Evolutionary conservation across 805 yeast species (phyloP).

Genomic region (Vanderwaltozyma polyspora): DNA sequence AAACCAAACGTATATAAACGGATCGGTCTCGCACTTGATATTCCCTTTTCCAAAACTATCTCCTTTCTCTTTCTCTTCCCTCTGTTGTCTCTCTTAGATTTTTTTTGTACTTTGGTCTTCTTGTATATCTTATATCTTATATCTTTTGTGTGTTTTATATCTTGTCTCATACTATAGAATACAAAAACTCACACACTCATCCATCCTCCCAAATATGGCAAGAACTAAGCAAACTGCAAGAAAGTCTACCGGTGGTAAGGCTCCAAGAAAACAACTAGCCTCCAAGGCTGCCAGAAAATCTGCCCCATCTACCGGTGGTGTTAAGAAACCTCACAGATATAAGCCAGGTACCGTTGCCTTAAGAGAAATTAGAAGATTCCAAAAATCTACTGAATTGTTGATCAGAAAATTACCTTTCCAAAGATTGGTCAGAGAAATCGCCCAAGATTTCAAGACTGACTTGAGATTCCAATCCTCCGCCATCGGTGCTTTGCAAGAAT

Average conservation of each 20-base stretch:
- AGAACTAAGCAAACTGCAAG: conserved; percentile 92
- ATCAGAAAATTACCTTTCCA: conserved; percentile 96
- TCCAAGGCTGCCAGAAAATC: conserved; percentile 90
- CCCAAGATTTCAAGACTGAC: conserved; percentile 87
- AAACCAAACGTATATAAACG: neutral
- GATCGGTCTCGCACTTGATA: neutral
- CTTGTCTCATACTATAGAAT: neutral
- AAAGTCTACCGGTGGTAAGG: conserved; percentile 93
- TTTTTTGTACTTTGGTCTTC: too few species aligned
- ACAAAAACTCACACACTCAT: neutral
- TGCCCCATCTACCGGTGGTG: conserved; percentile 88
- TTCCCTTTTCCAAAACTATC: neutral
- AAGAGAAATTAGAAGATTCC: conserved; percentile 96
- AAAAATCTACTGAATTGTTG: conserved; percentile 87
- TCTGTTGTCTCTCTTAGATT: neutral
- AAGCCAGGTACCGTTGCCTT: conserved; percentile 96
- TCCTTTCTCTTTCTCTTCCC: neutral
- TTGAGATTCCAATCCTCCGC: conserved; percentile 97
- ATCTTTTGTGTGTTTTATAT: neutral
- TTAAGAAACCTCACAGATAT: conserved; percentile 90
- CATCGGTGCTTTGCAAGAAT: conserved; percentile 95
- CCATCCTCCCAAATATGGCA: conserved; percentile 48
- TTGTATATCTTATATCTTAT: too few species aligned
- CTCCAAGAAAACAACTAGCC: conserved; percentile 89
- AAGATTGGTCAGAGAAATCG: conserved; percentile 91